phyloP scores from a whole-genome alignment of 2,329 filamentous ascomycete genomes.

The Fusarium duplospermum region DNA sequence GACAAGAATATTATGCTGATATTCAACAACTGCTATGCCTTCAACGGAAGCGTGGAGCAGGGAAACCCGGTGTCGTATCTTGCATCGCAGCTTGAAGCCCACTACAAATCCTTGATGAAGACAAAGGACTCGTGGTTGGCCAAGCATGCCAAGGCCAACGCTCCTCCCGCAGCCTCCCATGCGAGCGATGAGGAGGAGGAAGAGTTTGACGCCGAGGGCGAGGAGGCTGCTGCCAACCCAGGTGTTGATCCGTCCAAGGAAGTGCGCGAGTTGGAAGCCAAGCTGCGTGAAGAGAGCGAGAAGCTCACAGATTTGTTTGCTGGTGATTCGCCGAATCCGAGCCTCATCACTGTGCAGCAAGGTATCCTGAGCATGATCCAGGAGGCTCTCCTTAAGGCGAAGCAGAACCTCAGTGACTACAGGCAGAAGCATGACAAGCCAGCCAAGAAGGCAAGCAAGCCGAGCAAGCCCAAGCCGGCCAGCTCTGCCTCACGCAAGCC shows the following conservation, averaged over 20 bases:
- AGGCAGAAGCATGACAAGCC: constrained; percentile 69
- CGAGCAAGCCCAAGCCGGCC: constrained; percentile 65
- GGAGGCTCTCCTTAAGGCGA: constrained; percentile 79
- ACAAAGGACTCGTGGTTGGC: constrained; percentile 86
- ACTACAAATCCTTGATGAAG: constrained; percentile 81
- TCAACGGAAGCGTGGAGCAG: constrained; percentile 72
- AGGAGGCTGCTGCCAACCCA: constrained; percentile 52
- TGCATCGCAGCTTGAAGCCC: constrained; percentile 77
- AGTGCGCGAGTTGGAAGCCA: constrained; percentile 64
- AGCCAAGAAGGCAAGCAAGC: constrained; percentile 64
- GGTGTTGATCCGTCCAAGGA: constrained; percentile 55
- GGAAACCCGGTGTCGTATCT: constrained; percentile 79
- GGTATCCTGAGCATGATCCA: constrained; percentile 74
- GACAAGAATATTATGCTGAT: constrained; percentile 86
- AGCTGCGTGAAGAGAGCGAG: constrained; percentile 66
- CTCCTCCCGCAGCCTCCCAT: constrained; percentile 70
- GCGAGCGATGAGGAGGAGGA: constrained; percentile 80
- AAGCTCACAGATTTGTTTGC: constrained; percentile 68
- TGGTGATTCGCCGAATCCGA: constrained; percentile 62
- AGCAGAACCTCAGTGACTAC: constrained; percentile 67
- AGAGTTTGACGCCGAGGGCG: constrained; percentile 70
- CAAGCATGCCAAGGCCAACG: constrained; percentile 70
- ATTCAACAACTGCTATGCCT: constrained; percentile 89
- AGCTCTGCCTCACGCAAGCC: constrained; percentile 57
- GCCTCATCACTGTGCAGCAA: constrained; percentile 67